Conservation (phyloP, 768 basidiomycete species). For the Suillus ampliporus region DNA sequence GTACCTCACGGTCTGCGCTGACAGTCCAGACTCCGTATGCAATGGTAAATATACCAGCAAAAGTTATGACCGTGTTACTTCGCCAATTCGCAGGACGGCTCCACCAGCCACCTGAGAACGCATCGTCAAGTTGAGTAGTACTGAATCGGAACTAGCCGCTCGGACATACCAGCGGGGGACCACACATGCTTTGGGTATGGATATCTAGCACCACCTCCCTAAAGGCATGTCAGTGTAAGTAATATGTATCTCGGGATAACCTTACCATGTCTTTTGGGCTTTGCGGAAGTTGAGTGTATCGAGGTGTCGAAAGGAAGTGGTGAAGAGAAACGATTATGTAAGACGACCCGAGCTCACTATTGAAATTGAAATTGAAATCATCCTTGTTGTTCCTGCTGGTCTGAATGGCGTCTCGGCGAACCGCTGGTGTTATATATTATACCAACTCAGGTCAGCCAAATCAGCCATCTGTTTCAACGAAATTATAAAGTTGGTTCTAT, state of each 20-base stretch:
- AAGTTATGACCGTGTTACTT: constrained; percentile 77
- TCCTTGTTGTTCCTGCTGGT: too few relatives aligned
- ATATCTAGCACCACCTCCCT: constrained; percentile 88
- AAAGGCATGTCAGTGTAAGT: not conserved
- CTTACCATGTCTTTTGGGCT: constrained; percentile 1
- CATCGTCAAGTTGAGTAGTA: constrained; percentile 10
- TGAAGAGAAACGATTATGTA: not conserved
- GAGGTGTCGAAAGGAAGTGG: not conserved
- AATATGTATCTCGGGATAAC: not conserved
- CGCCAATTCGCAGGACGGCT: constrained; percentile 89
- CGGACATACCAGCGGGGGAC: constrained; percentile 80
- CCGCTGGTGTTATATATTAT: too few relatives aligned
- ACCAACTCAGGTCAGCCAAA: too few relatives aligned
- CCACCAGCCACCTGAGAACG: constrained; percentile 95
- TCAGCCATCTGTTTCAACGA: too few relatives aligned
- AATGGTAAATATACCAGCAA: constrained; percentile 68
- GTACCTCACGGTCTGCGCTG: constrained; percentile 82
- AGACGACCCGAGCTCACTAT: too few relatives aligned
- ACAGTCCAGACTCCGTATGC: constrained; percentile 73
- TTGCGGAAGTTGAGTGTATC: not conserved
- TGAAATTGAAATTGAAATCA: too few relatives aligned
- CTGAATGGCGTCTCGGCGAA: too few relatives aligned
- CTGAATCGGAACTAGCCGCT: constrained; percentile 4
- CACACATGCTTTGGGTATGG: constrained; percentile 95
- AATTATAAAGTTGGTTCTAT: too few relatives aligned